Base-by-base conservation (phyloP, 2,329 filamentous ascomycete species). In the Erysiphe pulchra region DNA sequence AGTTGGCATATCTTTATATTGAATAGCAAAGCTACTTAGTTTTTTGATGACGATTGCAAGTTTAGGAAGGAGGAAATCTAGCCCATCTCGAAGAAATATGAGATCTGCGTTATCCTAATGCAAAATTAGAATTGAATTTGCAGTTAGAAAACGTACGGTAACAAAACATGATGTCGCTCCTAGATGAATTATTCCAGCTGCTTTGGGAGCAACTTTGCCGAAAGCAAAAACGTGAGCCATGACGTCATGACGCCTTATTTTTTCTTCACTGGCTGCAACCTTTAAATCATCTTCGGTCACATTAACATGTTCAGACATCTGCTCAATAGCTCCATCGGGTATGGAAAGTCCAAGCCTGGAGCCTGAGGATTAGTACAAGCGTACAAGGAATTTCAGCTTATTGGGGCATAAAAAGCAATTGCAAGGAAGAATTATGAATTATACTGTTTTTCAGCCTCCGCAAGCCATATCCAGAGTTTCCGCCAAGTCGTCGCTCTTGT, bases 101-200 rank as follows among this genome's bases (percentile, higher is more conserved):
- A 87, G 63, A 54, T 87, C 82, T 2, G 77, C 69, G 51, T 85
- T 84, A 56, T 85, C 81, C 31, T 50, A 43, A 7, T 12, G 17
- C 24, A 16, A n/a, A 24, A 7, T 46, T 18, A 42, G 24, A 13
- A 33, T 18, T 10, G 20, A 40, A 12, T 16, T 34, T 28, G n/a
- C 31, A 38, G 18, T 4, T 2, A 11, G 4, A 41, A 16, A 31
- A 44, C 38, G 32, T 32, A 40, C 45, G 18, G 37, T 50, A 20
- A 47, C 47, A 46, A 52, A 54, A 42, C 53, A 56, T 3, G 49
- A 50, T 14, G 55, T 56, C 31, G 55, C 52, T 52, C 77, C 79
- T 60, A 70, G 75, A 60, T 93, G 85, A 49, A 93, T 87, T 53
- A 90, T 80, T 32, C 81, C 81, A 14, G 80, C 81, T 9, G 82